Base-by-base conservation (phyloP, 2,329 filamentous ascomycete species). In the Diaporthe sp. region DNA sequence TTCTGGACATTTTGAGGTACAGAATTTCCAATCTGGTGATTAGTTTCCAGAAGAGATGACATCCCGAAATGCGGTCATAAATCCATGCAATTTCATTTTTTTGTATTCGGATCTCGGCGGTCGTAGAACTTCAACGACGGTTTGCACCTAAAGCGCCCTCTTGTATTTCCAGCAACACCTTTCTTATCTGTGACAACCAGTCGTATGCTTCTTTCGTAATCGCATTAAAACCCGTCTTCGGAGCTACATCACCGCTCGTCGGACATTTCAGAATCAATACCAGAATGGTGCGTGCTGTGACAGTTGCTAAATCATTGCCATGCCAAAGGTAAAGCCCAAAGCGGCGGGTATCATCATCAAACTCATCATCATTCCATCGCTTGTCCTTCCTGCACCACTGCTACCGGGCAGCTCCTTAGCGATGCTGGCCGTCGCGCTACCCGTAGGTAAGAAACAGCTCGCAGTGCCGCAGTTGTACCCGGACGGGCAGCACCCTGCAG, bases 401-500 rank as follows among this genome's bases (percentile, higher is more conserved):
- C 53, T 72, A 22, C 78, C 78, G 0, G 89, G 88, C n/a, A 87
- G 79, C 79, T 86, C 84, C 82, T 91, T 91, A 78, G 88, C 87
- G 70, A 92, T 87, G 39, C 89, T 90, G 9, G 85, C 89, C n/a
- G 90, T 92, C 61, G 87, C 86, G 10, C 87, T 87, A 10, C 84
- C 87, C 67, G 85, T 86, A 53, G 82, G 82, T 7, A 91, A 89
- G 42, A 92, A 92, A 84, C 95, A 97, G 82, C 92, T 95, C 31
- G 89, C 90, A 28, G 88, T 88, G 1, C 94, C 95, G 83, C 95
- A 98, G 4, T 83, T 84, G 82, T 93, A 98, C 2, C 94, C 94
- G 57, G 85, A 88, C 0, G 95, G 95, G 87, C 96, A 98, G 83
- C 96, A 98, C 9, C 95, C 95, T 0, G 95, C 92, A 0, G 93